These are phyloP conservation scores for Scleromitrula shiraiana DNA, from an alignment of 2,329 filamentous ascomycete genomes.

Conservation along the genomic window DNA sequence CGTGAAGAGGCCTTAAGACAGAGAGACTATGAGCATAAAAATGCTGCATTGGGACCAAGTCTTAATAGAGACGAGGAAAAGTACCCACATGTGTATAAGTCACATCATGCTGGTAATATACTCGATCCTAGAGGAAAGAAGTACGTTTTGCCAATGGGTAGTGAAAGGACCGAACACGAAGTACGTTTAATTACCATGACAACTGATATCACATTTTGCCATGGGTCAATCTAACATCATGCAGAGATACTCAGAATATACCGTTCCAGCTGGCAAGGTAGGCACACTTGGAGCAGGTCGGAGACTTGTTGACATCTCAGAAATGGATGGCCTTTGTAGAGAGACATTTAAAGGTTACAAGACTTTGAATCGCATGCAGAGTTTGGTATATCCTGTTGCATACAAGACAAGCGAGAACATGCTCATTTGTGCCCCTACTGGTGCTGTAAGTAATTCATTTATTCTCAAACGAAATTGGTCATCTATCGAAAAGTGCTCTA, in stretches of 20 bases:
- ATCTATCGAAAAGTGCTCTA: background rate
- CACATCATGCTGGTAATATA: slow-evolving; percentile 76
- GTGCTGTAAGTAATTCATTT: slow-evolving; percentile 51
- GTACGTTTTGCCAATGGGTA: slow-evolving; percentile 74
- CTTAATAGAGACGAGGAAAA: slow-evolving; percentile 61
- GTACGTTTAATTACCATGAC: slow-evolving; percentile 15
- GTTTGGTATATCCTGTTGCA: slow-evolving; percentile 86
- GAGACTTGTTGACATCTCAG: slow-evolving; percentile 68
- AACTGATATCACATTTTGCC: background rate
- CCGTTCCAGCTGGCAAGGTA: slow-evolving; percentile 73
- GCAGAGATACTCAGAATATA: slow-evolving; percentile 82
- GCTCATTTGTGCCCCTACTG: slow-evolving; percentile 95
- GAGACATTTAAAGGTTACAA: slow-evolving; percentile 95
- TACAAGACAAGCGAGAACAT: slow-evolving; percentile 97
- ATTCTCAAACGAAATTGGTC: background rate
- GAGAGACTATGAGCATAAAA: slow-evolving; percentile 79
- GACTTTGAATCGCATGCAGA: slow-evolving; percentile 94
- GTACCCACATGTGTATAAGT: slow-evolving; percentile 91
- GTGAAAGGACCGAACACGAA: slow-evolving; percentile 56
- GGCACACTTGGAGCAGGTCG: slow-evolving; percentile 65
- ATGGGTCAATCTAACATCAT: slow-evolving; percentile 23
- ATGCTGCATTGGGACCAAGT: slow-evolving; percentile 60
- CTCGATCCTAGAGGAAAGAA: slow-evolving; percentile 72
- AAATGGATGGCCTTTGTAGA: slow-evolving; percentile 81
- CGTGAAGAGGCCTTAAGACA: slow-evolving; percentile 69